Base-by-base conservation (phyloP, 1,284 basidiomycete species). In the Leccinum griseonigrum region DNA sequence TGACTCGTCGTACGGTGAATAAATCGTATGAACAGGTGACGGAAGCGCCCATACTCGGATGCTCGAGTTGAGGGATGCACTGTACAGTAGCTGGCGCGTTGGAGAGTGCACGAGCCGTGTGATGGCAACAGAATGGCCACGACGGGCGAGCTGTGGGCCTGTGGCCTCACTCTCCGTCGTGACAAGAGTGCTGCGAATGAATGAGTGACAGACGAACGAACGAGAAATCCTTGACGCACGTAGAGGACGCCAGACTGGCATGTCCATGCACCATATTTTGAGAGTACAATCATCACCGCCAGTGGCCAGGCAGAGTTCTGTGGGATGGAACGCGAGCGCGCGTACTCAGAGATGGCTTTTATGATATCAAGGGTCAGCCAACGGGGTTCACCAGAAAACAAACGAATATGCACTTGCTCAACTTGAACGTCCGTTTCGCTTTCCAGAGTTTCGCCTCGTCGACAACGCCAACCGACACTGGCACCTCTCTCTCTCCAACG, bases 251-350 rank as follows among this genome's bases (percentile, higher is more conserved):
- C 61, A 94, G 78, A 67, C 84, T 81, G 38, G 84, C 77, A 88
- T 83, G 67, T 94, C 91, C 79, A 95, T 84, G 64, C 91, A 83
- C 97, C 97, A 99, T 64, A 98, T 87, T 77, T 98, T 99, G 67
- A 99, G 90, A 11, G 95, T 97, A 74, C 87, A 92, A 74, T 99
- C 97, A 75, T 98, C 96, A 46, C 94, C 93, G 43, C 92, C 97
- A 50, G 93, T 95, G 10, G 93, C 94, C 51, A 98, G 79, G 63
- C 90, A 87, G 56, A 94, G 77, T 66, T 94, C 91, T 34, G 81
- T 88, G 1, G 90, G 91, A 72, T 95, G 91, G 81, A 97, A 97
- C 0, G 91, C 88, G 28, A 98, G 81, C 10, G 94, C 89, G 55
- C 95, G 88, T 38, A 98, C 95, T 29, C 98, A 97, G 65, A 98